Base-by-base conservation (phyloP, 805 yeast genomes). In the Scheffersomyces amazonensis region DNA sequence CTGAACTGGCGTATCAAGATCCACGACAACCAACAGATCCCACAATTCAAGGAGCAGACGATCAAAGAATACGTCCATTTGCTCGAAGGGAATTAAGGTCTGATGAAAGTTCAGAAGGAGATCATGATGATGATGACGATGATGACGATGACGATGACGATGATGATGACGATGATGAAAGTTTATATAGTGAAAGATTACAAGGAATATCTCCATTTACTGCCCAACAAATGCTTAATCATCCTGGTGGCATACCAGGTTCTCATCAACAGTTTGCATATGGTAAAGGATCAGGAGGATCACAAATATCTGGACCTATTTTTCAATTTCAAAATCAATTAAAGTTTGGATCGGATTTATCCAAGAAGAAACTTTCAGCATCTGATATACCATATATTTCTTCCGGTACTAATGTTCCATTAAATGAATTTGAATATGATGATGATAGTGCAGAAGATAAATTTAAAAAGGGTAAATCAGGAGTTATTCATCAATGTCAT, bases 401-500 rank as follows among this genome's bases (percentile, higher is more conserved):
- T n/a, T n/a, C n/a, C n/a, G 5, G 16, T 16, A 19, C 21, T 11
- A 22, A 21, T 24, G n/a, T 15, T 15, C 20, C 31, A 34, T 5
- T 18, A 15, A 13, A n/a, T 34, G 35, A 7, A 9, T 16, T 16
- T 7, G 32, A 24, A 15, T 4, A 15, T 20, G 40, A 29, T 32
- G 40, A 33, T 13, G n/a, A 9, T 13, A 9, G n/a, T 17, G 30
- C 8, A 13, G 47, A 43, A 13, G 41, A 43, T 5, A 25, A 28
- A 16, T 19, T 30, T 6, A 43, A 24, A 31, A 30, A 25, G 16
- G 2, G 15, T 5, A 44, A 41, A 36, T 25, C 41, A 13, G 61
- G 62, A 10, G 64, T 54, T 0, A 62, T 63, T n/a, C 73, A 69
- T 43, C 73, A 67, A 46, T 69, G 74, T 44, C 66, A 63, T 43